Evolutionary conservation across 108 stramenopile genomes (phyloP), one percentile per base, ranked within the genome.

Genomic region (Pelagomonas calceolata): DNA sequence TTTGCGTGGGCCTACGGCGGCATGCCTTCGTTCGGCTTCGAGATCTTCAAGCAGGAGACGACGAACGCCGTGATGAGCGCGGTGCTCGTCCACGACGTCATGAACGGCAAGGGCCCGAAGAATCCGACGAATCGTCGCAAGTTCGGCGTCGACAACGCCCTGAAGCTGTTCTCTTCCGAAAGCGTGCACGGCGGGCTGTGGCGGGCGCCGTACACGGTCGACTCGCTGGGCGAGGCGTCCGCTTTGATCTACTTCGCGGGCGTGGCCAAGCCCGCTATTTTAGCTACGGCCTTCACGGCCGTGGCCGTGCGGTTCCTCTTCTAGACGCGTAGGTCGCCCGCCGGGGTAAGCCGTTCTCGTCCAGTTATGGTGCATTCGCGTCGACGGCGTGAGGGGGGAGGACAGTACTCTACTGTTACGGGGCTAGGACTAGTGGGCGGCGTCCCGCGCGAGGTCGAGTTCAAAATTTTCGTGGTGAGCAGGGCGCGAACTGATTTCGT

Each of bases 1-100:
- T 98, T 98, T 81, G 97, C 94, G 15, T 89, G 92, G 93, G 97
- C 97, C 72, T 98, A 98, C 87, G 94, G 91, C 71, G 97, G 95
- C 65, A 95, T 98, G 93, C 92, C 92, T 32, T 92, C 90, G 77
- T 98, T 98, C 80, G 93, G 95, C 34, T 91, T 92, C 75, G 97
- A 98, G 78, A 95, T 98, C 66, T 94, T 93, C 75, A 91, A 92
- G 36, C 96, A 94, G 35, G 95, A 95, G 80, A 94, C 92, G 32
- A 94, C 94, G 76, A 95, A 94, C 70, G 92, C 93, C 36, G 94
- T 94, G 82, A 98, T 98, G 97, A 87, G 86, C 17, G 95, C 93
- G 66, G 85, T 98, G 73, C 84, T 98, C 39, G 86, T 95, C 75
- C 80, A 86, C 70, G 97, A 98, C 80, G 79, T 96, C 67, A 87